Evolutionary conservation across 192 early-diverging fungal species (phyloP), one percentile per base, ranked within the genome.

Genomic region (Dissophora ornata): DNA sequence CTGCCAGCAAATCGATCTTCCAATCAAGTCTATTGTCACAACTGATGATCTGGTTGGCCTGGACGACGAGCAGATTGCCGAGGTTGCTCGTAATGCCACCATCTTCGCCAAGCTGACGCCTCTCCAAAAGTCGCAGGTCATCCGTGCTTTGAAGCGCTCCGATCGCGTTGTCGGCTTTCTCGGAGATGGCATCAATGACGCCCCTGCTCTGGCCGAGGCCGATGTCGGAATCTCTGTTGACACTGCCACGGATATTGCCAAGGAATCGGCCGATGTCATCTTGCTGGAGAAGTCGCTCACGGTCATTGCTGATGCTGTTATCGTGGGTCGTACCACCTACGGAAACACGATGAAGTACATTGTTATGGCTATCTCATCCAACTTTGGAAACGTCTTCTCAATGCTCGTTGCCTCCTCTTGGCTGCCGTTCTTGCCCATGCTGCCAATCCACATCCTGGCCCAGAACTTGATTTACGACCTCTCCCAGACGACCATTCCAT

Each of bases 371-470:
- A 68, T 70, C 38, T 86, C 85, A 10, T 80, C 80, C 57, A 87
- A 87, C 53, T 85, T 87, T 51, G 84, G 84, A 13, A 87, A 86
- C 34, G 82, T 83, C 25, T 87, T 85, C 41, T 86, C 84, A n/a
- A 57, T 85, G 38, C 56, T 87, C 11, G 52, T 82, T 4, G 84
- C 85, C 21, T 75, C 82, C 4, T 63, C 71, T 10, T 87, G 85
- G 85, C 61, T 87, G 16, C 85, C 84, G 15, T 87, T 85, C 66
- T 45, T 69, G 16, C 84, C 85, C 11, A 87, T 87, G 84, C 36
- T 52, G 10, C 57, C 84, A 13, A 61, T 80, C 53, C 84, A 85
- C 41, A 49, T 85, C 21, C 44, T 87, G 33, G 41, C 69, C 16
- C 79, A 84, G 42, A 87, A 85, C 56, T 42, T 87, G 21, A 48